Conservation (phyloP, 2,329 filamentous ascomycete genomes). For the Xylaria sp. region DNA sequence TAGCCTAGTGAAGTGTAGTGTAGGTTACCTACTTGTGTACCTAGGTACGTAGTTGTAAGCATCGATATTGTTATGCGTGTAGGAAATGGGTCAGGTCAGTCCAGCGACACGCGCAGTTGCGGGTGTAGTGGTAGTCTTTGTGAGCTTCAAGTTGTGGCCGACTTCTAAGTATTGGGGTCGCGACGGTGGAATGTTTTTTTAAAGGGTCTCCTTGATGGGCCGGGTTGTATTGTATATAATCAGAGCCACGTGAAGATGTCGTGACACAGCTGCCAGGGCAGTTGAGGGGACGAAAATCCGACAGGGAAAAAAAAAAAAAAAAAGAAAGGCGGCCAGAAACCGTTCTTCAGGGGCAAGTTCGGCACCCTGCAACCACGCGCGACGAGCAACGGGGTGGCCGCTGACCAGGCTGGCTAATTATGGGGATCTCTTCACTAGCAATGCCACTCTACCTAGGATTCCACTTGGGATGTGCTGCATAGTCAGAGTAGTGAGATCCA, state of each 20-base stretch:
- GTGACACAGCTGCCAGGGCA: slow-evolving; percentile 27
- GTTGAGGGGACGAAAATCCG: slow-evolving; percentile 11
- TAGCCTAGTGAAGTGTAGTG: no score
- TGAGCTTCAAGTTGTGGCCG: neutral
- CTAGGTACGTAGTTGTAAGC: neutral
- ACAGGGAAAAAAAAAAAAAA: slow-evolving; percentile 20
- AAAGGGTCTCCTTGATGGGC: slow-evolving; percentile 9
- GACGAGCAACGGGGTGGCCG: slow-evolving; percentile 22
- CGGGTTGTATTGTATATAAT: slow-evolving; percentile 18
- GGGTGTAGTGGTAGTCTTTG: no score
- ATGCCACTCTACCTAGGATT: slow-evolving; percentile 26
- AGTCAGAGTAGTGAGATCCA: slow-evolving; percentile 29
- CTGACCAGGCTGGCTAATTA: slow-evolving; percentile 21
- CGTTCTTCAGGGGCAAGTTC: slow-evolving; percentile 26
- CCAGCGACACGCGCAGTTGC: neutral
- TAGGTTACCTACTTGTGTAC: no score
- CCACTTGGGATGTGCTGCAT: slow-evolving; percentile 26
- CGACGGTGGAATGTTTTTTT: neutral
- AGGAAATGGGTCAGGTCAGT: neutral
- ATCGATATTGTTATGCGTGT: neutral
- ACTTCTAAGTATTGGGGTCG: neutral
- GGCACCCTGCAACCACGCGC: slow-evolving; percentile 24
- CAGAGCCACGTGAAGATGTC: slow-evolving; percentile 31
- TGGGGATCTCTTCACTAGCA: slow-evolving; percentile 22
- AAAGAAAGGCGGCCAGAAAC: no score